Base-by-base conservation (phyloP, 371 early-diverging fungal genomes). In the Encephalitozoon romaleae region DNA sequence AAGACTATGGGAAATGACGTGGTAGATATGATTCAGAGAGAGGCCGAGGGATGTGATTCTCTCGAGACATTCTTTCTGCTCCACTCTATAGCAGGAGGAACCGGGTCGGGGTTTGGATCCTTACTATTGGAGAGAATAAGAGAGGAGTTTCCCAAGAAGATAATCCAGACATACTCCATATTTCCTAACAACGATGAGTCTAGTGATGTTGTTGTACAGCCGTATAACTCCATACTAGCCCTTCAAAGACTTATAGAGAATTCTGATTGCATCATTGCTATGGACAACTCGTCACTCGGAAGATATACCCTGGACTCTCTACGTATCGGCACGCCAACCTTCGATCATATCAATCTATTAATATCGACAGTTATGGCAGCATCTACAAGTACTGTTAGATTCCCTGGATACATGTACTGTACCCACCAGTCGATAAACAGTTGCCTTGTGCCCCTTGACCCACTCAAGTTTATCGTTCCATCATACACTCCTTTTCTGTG, bases 351-450 rank as follows among this genome's bases (percentile, higher is more conserved):
- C 18, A 99, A 99, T 86, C 92, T 93, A 80, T 87, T 99, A 30
- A 95, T 53, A 26, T 69, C 97, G 6, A 94, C 96, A 0, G 97
- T 96, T 51, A 94, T 96, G 90, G 89, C 92, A 52, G 94, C 98
- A 26, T 91, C 91, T 80, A 98, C 96, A n/a, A 90, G 91, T 3
- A 95, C 97, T 6, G 84, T 99, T 34, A 88, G 99, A 67, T 98
- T 95, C 87, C 99, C 99, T 8, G 92, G 94, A 55, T 95, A 96
- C 84, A 94, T 95, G 93, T 95, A 95, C 86, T 94, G 94, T 81
- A 98, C 98, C 82, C 87, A 94, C 34, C 91, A 92, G 5, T 91
- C 95, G 65, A 89, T 98, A 81, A 87, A 95, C 4, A 91, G 94
- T 0, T 91, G 93, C 0, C 87, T 95, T 53, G 93, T 96, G 67